Evolutionary conservation across 2,329 filamentous ascomycete species (phyloP), one percentile per base, ranked within the genome.

Genomic region (Alternaria incomplexa): DNA sequence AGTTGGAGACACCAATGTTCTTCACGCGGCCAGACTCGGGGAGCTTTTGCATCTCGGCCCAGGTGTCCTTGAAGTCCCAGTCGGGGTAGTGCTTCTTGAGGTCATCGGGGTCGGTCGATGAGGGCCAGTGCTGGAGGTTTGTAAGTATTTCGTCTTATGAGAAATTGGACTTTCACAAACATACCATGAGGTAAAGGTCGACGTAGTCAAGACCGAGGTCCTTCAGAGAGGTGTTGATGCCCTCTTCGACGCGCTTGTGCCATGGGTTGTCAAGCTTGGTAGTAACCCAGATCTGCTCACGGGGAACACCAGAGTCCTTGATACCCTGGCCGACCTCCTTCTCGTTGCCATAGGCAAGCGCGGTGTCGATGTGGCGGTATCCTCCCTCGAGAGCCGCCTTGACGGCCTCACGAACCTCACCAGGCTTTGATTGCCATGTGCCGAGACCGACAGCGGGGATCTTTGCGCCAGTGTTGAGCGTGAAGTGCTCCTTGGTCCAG

Each of bases 1-100:
- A 96, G 86, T 96, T 96, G 80, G 91, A 93, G 61, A 96, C 91
- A 72, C 92, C 92, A 77, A 95, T 93, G 83, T 92, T 93, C 81
- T 86, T 87, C 55, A 91, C 91, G 81, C 93, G 92, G 78, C 90
- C 89, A 47, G 87, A 88, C 11, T 81, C 87, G 23, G 88, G 82
- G 50, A 93, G 83, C 84, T 90, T 91, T 81, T 91, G 88, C 85
- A 92, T 84, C 82, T 90, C 89, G 64, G 85, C 83, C 87, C 87
- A 96, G 25, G 93, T 96, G 81, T 96, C 89, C 72, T 91, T 85
- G 80, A 92, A 95, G 82, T 93, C 87, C 92, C 92, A 95, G 83
- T 93, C 91, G 30, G 87, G 84, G 66, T 89, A 86, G 77, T 90
- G 88, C 84, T 92, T 91, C 81, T 85, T 89, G 43, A 84, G 76